Evolutionary conservation across 306 rosid genomes (phyloP).

Genomic region (Medicago arabica): DNA sequence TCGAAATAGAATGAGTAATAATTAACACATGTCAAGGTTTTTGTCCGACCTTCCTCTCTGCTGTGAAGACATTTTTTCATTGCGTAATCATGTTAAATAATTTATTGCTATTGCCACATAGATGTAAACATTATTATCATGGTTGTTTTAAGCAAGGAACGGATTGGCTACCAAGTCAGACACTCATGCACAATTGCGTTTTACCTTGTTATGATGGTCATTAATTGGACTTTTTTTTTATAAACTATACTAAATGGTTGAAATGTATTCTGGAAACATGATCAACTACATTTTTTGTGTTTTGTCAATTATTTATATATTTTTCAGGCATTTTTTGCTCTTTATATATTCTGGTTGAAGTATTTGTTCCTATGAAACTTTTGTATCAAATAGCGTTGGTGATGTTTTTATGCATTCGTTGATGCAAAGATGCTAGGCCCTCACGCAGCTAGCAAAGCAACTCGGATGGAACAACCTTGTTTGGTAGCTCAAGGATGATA

Average conservation of each 20-base stretch:
- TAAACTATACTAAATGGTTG: not conserved
- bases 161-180: conserved; percentile 50
- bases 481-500: not conserved
- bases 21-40: conserved; percentile 10
- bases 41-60: conserved; percentile 22
- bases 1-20: not conserved
- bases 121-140: conserved; percentile 9
- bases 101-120: conserved; percentile 10
- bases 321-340: not conserved
- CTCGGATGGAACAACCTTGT: conserved; percentile 1
- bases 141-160: conserved; percentile 41
- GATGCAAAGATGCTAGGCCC: not conserved
- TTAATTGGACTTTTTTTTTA: conserved; percentile 28
- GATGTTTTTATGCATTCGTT: conserved; percentile 8
- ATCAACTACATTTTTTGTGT: not conserved
- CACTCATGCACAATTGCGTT: conserved; percentile 53
- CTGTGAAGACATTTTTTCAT: conserved; percentile 40
- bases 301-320: not conserved
- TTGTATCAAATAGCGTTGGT: not conserved
- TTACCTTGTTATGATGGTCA: conserved; percentile 44
- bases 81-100: conserved; percentile 17
- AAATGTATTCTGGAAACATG: not conserved
- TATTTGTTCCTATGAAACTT: not conserved
- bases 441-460: not conserved
- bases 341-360: not conserved